Evolutionary conservation across 805 yeast genomes (phyloP).

Genomic region (Yueomyces sp.): DNA sequence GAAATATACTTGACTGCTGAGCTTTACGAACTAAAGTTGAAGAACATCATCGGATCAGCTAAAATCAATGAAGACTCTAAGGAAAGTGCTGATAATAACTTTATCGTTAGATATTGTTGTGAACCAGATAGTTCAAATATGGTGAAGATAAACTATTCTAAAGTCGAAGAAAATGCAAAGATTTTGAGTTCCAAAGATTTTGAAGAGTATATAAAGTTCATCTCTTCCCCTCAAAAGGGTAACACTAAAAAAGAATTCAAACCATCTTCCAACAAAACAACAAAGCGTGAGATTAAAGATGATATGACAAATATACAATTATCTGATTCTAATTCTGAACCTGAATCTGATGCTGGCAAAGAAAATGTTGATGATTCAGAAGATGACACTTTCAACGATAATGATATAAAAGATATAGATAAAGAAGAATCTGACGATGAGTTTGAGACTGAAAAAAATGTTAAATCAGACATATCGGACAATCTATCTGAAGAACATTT

Average conservation of each 20-base stretch:
- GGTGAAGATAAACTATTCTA: constrained; percentile 5
- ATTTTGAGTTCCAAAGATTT: constrained; percentile 6
- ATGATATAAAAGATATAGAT: constrained; percentile 1
- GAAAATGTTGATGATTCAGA: constrained; percentile 2
- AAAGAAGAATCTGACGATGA: constrained; percentile 3
- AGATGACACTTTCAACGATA: constrained; percentile 2
- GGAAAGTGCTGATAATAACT: constrained; percentile 1
- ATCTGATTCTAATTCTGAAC: constrained; percentile 2
- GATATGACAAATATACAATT: no score
- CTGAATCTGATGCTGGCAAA: constrained; percentile 1
- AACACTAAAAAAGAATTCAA: background rate
- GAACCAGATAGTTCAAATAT: constrained; percentile 8
- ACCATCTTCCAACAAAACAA: no score
- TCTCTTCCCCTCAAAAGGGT: constrained; percentile 2
- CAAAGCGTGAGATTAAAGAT: no score
- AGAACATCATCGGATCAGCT: constrained; percentile 32
- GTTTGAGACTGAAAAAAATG: constrained; percentile 6
- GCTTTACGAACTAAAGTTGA: constrained; percentile 29
- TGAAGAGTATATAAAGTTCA: constrained; percentile 8
- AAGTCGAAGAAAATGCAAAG: constrained; percentile 1
- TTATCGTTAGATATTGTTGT: constrained; percentile 9
- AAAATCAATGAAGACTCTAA: constrained; percentile 2
- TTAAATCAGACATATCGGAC: constrained; percentile 1
- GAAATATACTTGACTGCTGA: constrained; percentile 48
- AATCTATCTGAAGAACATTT: background rate